Base-by-base conservation (phyloP, 2,329 filamentous ascomycete genomes). In the Aspergillus unguis region DNA sequence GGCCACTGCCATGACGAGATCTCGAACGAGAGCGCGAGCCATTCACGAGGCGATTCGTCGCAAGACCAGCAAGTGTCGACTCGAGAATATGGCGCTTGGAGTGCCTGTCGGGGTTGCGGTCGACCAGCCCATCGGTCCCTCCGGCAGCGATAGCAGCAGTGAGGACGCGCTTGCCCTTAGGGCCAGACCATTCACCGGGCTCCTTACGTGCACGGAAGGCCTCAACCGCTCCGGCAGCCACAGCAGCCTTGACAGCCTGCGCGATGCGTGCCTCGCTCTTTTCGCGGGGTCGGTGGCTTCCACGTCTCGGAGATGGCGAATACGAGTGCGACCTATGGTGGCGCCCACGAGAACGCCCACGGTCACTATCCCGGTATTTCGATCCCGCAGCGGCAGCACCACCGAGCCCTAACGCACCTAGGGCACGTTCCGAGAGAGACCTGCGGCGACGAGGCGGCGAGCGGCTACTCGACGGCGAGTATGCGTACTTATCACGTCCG, bases 131-230 rank as follows among this genome's bases (percentile, higher is more conserved):
- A 70, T 96, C 90, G 56, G 96, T 87, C 53, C 90, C 88, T 60
- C 89, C 92, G 54, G 92, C 91, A 72, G 90, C 87, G 27, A 85
- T 72, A 33, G 92, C 92, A 44, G 91, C 92, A 25, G 92, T 96
- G 44, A 95, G 81, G 55, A 97, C 84, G 48, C 92, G 90, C 77
- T 91, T 94, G 60, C 91, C 90, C 75, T 96, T 96, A 58, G 89
- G 87, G 35, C 92, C 92, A 58, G 86, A 87, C 91, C 92, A 96
- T 40, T 86, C 83, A 50, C 92, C 92, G 2, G 90, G 88, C 57
- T 94, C 88, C 65, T 92, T 95, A 68, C 92, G 86, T 52, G 91
- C 86, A 56, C 90, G 87, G 79, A 95, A 95, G 38, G 92, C 92
- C 72, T 96, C 92, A 50, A 91, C 88, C 37, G 92, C 92, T 63